Percentiles rank a stretch among this genome's conserved stretches.
Evolutionary conservation across 2,329 filamentous ascomycete species (phyloP).

Genomic region (Verticillium alfalfae): DNA sequence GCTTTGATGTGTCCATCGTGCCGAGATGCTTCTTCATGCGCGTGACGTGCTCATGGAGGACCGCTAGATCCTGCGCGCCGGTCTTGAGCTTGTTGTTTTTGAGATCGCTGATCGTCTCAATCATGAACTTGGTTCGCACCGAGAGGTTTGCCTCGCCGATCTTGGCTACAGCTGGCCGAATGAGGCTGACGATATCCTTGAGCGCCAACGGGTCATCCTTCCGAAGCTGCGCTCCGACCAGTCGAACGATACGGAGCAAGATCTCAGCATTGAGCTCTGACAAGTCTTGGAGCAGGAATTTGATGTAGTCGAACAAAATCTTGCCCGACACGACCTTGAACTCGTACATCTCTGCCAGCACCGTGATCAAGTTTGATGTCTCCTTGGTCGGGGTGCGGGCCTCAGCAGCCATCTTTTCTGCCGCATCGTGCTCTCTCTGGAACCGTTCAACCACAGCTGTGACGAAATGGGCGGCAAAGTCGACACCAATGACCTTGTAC

Average conservation of each 20-base stretch:
- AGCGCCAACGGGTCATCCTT: constrained; percentile 83
- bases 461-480: constrained; percentile 83
- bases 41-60: constrained; percentile 75
- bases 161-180: constrained; percentile 67
- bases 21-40: constrained; percentile 87
- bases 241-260: constrained; percentile 76
- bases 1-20: constrained; percentile 59
- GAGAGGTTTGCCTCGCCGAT: constrained; percentile 67
- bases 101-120: constrained; percentile 89
- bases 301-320: constrained; percentile 87
- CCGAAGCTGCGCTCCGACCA: constrained; percentile 74
- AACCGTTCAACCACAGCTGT: constrained; percentile 74
- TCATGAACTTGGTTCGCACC: constrained; percentile 92
- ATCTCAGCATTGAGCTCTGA: constrained; percentile 86
- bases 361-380: constrained; percentile 70
- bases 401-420: constrained; percentile 24
- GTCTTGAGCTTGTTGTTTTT: constrained; percentile 91
- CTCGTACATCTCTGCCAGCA: constrained; percentile 84
- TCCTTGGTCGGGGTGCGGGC: constrained; percentile 43
- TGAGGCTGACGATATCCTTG: constrained; percentile 78
- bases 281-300: constrained; percentile 66
- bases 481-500: constrained; percentile 81
- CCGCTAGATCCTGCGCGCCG: constrained; percentile 61
- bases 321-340: constrained; percentile 82
- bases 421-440: constrained; percentile 54